These are phyloP conservation scores for Lanmaoa rubissima DNA, from an alignment of 768 basidiomycete genomes.

Conservation along the genomic window DNA sequence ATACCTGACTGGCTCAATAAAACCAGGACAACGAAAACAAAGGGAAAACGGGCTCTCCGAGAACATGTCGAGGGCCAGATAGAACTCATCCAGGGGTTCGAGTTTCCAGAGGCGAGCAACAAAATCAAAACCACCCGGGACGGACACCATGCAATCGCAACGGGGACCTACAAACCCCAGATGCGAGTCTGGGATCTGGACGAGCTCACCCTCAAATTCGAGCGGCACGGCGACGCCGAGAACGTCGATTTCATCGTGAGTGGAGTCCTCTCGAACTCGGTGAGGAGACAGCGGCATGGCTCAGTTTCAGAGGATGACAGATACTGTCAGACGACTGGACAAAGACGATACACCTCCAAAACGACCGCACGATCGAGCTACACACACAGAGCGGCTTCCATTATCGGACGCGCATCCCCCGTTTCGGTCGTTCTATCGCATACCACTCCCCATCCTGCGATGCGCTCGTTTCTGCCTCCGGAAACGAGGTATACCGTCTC, in stretches of 20 bases:
- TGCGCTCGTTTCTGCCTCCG: constrained; percentile 79
- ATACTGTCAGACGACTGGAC: constrained; percentile 98
- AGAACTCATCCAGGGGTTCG: constrained; percentile 93
- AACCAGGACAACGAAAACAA: constrained; percentile 57
- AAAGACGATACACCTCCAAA: constrained; percentile 94
- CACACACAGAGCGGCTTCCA: constrained; percentile 94
- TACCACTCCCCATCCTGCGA: constrained; percentile 97
- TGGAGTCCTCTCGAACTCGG: constrained; percentile 38
- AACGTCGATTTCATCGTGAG: constrained; percentile 98
- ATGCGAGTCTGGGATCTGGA: constrained; percentile 95
- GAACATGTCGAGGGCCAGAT: constrained; percentile 83
- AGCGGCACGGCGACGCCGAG: constrained; percentile 93
- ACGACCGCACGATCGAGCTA: constrained; percentile 89
- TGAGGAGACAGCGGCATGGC: background rate
- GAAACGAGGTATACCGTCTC: constrained; percentile 86
- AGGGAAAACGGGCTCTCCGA: constrained; percentile 56
- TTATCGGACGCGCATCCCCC: constrained; percentile 91
- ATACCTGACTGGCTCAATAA: constrained; percentile 93
- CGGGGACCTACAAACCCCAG: constrained; percentile 97
- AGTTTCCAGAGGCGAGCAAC: constrained; percentile 96
- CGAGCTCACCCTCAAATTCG: constrained; percentile 91
- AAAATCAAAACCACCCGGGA: constrained; percentile 87
- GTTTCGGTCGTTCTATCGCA: constrained; percentile 86
- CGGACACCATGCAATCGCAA: constrained; percentile 89
- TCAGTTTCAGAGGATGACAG: constrained; percentile 39